Base-by-base conservation (phyloP, 2,329 filamentous ascomycete genomes). In the Colletotrichum lini region DNA sequence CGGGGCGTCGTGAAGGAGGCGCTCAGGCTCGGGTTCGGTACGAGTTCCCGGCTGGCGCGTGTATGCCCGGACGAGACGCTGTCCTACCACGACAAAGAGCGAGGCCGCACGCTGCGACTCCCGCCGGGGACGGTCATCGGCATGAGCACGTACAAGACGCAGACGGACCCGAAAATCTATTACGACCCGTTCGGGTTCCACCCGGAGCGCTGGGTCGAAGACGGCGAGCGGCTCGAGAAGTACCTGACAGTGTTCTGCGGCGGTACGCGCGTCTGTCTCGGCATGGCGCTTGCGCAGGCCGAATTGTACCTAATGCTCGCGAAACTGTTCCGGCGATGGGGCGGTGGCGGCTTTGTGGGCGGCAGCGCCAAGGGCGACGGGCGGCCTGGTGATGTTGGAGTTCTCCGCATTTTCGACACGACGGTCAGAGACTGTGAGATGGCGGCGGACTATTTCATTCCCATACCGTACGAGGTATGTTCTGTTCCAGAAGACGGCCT, bases 1-100 rank as follows among this genome's bases (percentile, higher is more conserved):
- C 77, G 82, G 38, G 86, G 84, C n/a, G 84, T 88, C 3, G 81
- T 89, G 66, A 85, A 84, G 57, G 87, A 89, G 76, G 80, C 84
- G 0, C 79, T 88, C 74, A 83, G 88, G 8, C 77, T 87, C 5
- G 83, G 86, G 62, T 84, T 86, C 16, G 82, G 82, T 15, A 81
- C 86, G 2, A 84, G 82, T n/a, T 81, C 85, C 63, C 77, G 84
- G 5, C 79, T 88, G 1, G 83, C 87, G 62, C 85, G 87, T 1
- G 78, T 86, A 21, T 85, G 86, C 0, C 84, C 86, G 2, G 75
- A 79, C 38, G 79, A 82, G 71, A 74, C 75, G 3, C 74, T 81
- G 23, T 69, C 77, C 47, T 77, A 77, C 30, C 70, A 73, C n/a
- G 80, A 82, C 58, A 71, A 67, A 3, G 72, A 73, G 57, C 76